Conservation (phyloP, 1,139 yeast genomes). For the Protomyces arabidopsidicola region DNA sequence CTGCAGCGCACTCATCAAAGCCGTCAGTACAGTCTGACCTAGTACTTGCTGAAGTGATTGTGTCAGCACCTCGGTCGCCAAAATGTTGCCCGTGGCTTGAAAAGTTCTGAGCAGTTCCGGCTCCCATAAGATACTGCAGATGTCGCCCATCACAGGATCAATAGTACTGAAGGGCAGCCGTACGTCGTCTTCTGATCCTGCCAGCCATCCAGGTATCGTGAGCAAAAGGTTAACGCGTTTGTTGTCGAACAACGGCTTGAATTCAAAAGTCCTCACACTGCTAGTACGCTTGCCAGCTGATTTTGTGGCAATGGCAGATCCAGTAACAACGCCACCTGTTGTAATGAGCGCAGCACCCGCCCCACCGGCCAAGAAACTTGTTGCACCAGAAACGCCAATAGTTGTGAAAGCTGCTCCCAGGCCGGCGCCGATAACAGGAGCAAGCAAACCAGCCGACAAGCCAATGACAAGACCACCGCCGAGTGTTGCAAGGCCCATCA, state of each 20-base stretch:
- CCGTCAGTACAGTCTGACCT: slow-evolving; percentile 87
- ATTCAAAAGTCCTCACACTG: slow-evolving; percentile 88
- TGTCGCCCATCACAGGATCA: slow-evolving; percentile 96
- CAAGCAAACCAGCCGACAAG: slow-evolving; percentile 86
- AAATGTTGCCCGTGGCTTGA: slow-evolving; percentile 90
- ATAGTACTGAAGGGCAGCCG: slow-evolving; percentile 92
- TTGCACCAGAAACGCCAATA: slow-evolving; percentile 85
- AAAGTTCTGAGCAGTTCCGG: slow-evolving; percentile 95
- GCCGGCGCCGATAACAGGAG: slow-evolving; percentile 98
- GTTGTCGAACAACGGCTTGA: slow-evolving; percentile 86
- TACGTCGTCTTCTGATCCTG: slow-evolving; percentile 91
- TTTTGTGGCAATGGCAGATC: slow-evolving; percentile 78
- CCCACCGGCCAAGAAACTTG: slow-evolving; percentile 89
- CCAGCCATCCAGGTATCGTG: slow-evolving; percentile 99
- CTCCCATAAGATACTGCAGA: slow-evolving; percentile 90
- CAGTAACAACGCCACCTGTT: slow-evolving; percentile 83
- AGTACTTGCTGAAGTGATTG: slow-evolving; percentile 91
- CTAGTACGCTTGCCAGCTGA: slow-evolving; percentile 88
- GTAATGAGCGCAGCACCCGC: slow-evolving; percentile 96
- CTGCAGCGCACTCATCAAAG: slow-evolving; percentile 93
- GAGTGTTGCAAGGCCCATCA: slow-evolving; percentile 91
- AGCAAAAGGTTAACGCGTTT: slow-evolving; percentile 79
- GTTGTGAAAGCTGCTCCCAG: slow-evolving; percentile 95
- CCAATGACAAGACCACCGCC: slow-evolving; percentile 96
- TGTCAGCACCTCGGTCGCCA: slow-evolving; percentile 84